phyloP scores from a whole-genome alignment of 2,329 filamentous ascomycete species.

The Lizonia empirigonia region DNA sequence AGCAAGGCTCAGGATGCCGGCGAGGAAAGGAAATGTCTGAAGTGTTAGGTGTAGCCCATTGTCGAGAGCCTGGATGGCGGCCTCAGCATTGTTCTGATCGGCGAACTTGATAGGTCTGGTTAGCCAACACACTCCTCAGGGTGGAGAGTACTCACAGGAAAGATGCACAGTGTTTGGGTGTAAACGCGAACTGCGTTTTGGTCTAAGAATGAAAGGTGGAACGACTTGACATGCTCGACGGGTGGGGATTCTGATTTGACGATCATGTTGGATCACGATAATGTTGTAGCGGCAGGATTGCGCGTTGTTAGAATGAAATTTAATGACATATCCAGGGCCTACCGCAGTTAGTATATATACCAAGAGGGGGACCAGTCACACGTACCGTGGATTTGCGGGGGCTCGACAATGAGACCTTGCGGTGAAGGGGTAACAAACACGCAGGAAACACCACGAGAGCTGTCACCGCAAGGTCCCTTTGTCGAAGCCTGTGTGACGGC shows the following conservation, averaged over 20 bases:
- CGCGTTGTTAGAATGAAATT: conserved; percentile 25
- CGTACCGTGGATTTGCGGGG: conserved; percentile 19
- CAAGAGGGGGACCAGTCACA: conserved; percentile 24
- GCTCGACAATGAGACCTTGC: conserved; percentile 17
- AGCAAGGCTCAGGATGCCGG: conserved; percentile 37
- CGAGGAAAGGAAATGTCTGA: conserved; percentile 38
- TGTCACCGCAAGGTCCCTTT: conserved; percentile 39
- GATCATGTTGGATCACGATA: conserved; percentile 32
- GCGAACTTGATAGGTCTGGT: conserved; percentile 28
- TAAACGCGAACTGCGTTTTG: conserved; percentile 43
- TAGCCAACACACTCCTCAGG: neutral
- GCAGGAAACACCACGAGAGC: conserved; percentile 32
- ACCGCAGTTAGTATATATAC: conserved; percentile 30
- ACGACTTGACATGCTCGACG: conserved; percentile 24
- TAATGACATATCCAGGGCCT: conserved; percentile 29
- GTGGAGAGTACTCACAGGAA: conserved; percentile 27
- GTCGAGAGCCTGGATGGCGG: conserved; percentile 33
- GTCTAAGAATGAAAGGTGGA: conserved; percentile 40
- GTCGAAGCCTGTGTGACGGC: conserved; percentile 34
- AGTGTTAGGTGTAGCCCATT: conserved; percentile 34
- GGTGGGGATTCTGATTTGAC: conserved; percentile 30
- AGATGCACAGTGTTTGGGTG: conserved; percentile 38
- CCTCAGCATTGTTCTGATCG: conserved; percentile 33
- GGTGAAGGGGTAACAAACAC: conserved; percentile 33
- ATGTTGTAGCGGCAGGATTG: conserved; percentile 27